Conservation (phyloP, 495 filamentous ascomycete genomes). For the Penicillium turbatum region DNA sequence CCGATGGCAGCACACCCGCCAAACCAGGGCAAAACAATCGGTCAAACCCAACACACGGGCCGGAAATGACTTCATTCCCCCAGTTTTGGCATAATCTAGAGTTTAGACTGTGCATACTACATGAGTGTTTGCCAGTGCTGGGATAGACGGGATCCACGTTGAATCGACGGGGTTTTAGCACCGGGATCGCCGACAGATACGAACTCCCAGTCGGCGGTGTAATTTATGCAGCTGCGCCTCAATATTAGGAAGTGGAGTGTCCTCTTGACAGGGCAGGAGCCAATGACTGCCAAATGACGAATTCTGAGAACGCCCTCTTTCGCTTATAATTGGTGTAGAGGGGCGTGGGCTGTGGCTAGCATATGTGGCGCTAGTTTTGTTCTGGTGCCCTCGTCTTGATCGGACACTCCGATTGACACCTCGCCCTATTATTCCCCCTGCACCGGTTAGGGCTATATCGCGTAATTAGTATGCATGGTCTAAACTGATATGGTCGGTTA, state of each 20-base stretch:
- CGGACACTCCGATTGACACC: slow-evolving; percentile 17
- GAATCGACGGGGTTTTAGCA: background rate
- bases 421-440: background rate
- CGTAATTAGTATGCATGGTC: background rate
- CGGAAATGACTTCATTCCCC: slow-evolving; percentile 5
- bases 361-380: slow-evolving; percentile 15
- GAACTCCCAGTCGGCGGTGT: slow-evolving; percentile 17
- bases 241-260: background rate
- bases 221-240: slow-evolving; percentile 23
- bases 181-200: slow-evolving; percentile 25
- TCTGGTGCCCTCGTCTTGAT: slow-evolving; percentile 11
- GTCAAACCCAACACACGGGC: slow-evolving; percentile 1
- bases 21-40: slow-evolving; percentile 2
- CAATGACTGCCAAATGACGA: background rate
- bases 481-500: background rate
- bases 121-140: background rate
- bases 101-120: slow-evolving; percentile 1
- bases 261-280: background rate
- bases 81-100: background rate
- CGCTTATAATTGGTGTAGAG: slow-evolving; percentile 1
- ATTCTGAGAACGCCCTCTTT: background rate
- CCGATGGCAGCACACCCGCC: background rate
- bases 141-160: background rate
- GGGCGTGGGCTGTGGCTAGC: slow-evolving; percentile 12
- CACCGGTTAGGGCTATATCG: slow-evolving; percentile 14